These are phyloP conservation scores for Talaromyces marneffei DNA, from an alignment of 2,329 filamentous ascomycete genomes.

Conservation along the genomic window DNA sequence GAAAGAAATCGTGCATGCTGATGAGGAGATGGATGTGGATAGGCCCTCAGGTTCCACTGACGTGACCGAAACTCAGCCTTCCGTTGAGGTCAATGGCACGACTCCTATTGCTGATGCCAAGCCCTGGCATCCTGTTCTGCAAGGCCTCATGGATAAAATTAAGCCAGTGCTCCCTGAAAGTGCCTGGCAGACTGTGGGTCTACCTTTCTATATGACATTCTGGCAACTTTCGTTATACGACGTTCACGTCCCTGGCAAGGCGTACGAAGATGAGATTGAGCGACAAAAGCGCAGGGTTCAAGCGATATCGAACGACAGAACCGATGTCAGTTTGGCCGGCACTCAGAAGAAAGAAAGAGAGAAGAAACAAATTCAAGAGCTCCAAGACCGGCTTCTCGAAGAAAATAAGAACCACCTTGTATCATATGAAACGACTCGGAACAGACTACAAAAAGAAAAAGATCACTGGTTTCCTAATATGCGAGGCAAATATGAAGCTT, in stretches of 20 bases:
- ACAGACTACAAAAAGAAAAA: conserved; percentile 69
- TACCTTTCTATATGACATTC: conserved; percentile 82
- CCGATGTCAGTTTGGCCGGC: conserved; percentile 64
- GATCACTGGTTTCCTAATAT: conserved; percentile 68
- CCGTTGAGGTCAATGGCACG: conserved; percentile 14
- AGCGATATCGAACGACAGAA: conserved; percentile 63
- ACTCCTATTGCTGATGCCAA: conserved; percentile 36
- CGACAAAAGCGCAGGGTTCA: conserved; percentile 62
- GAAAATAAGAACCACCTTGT: conserved; percentile 68
- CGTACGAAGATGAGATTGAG: conserved; percentile 71
- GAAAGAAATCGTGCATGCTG: conserved; percentile 17
- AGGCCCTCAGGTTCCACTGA: conserved; percentile 18
- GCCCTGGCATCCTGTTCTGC: conserved; percentile 63
- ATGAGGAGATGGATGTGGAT: conserved; percentile 33
- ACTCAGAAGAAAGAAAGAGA: conserved; percentile 63
- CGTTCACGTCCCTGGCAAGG: conserved; percentile 66
- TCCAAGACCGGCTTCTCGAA: conserved; percentile 63
- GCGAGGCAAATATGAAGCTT: conserved; percentile 56
- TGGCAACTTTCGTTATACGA: conserved; percentile 86
- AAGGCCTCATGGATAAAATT: conserved; percentile 66
- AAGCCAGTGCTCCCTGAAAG: conserved; percentile 55
- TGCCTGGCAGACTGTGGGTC: conserved; percentile 64
- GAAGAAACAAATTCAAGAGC: conserved; percentile 62
- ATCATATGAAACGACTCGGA: conserved; percentile 60
- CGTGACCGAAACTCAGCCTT: background rate